Percentiles rank a stretch among this genome's conserved stretches.
These are phyloP conservation scores for Cercospora sesami DNA, from an alignment of 2,329 filamentous ascomycete genomes.

Conservation along the genomic window DNA sequence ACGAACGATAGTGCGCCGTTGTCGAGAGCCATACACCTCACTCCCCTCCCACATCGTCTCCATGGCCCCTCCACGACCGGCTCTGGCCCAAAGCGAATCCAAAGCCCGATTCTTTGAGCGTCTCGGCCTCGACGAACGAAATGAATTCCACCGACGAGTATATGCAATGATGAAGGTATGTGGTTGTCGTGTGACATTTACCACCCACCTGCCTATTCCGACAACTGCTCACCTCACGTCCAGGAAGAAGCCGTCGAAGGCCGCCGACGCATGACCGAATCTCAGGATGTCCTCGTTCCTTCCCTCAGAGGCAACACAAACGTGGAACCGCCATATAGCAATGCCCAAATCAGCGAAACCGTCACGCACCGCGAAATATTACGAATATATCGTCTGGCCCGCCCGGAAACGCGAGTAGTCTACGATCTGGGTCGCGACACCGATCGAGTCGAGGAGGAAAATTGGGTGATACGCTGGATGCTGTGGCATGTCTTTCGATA, in stretches of 20 bases:
- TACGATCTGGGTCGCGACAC: constrained; percentile 47
- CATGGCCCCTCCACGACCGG: constrained; percentile 36
- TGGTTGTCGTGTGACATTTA: neutral
- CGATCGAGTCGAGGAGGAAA: constrained; percentile 47
- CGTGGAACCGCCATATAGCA: constrained; percentile 46
- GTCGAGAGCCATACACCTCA: constrained; percentile 7
- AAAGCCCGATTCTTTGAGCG: constrained; percentile 47
- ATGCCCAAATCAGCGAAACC: constrained; percentile 51
- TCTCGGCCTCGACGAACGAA: constrained; percentile 44
- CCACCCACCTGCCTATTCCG: neutral
- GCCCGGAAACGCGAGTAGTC: constrained; percentile 41
- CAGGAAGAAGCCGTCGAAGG: constrained; percentile 48
- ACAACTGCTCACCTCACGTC: constrained; percentile 3
- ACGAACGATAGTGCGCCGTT: constrained; percentile 2
- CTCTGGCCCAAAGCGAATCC: constrained; percentile 48
- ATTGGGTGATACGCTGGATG: constrained; percentile 55
- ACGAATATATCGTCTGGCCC: constrained; percentile 44
- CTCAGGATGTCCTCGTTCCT: constrained; percentile 43
- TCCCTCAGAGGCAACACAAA: constrained; percentile 36
- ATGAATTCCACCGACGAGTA: constrained; percentile 39
- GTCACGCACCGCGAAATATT: constrained; percentile 49
- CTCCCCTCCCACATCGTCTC: constrained; percentile 1
- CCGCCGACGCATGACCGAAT: constrained; percentile 45
- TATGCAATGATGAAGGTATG: constrained; percentile 50
- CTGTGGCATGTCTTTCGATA: constrained; percentile 56